Conservation (phyloP, 352 stramenopile genomes). For the Elongisporangium senticosum region DNA sequence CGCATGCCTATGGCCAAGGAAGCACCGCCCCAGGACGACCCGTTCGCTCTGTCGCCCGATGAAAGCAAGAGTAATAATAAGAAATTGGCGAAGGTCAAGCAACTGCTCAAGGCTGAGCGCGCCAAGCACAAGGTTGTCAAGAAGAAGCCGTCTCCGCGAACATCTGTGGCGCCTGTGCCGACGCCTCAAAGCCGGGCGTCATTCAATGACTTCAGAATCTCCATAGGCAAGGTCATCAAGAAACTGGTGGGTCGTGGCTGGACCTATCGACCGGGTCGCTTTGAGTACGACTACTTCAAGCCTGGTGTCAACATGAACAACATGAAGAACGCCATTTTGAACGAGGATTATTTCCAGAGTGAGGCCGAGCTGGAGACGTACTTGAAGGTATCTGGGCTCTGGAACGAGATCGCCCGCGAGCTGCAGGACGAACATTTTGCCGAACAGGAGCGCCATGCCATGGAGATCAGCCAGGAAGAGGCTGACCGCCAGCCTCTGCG, state of each 20-base stretch:
- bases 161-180: no score
- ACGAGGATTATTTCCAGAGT: constrained; percentile 80
- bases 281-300: constrained; percentile 86
- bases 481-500: background rate
- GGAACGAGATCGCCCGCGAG: constrained; percentile 47
- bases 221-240: constrained; percentile 53
- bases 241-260: constrained; percentile 53
- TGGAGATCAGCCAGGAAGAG: constrained; percentile 19
- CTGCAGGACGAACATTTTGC: constrained; percentile 23
- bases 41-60: no score
- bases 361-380: constrained; percentile 55
- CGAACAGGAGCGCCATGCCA: constrained; percentile 16
- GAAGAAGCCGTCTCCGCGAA: constrained; percentile 12
- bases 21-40: background rate
- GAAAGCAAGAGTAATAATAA: no score
- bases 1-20: constrained; percentile 1
- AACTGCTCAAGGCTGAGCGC: constrained; percentile 1
- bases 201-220: constrained; percentile 23
- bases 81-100: constrained; percentile 7
- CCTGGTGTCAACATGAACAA: constrained; percentile 47
- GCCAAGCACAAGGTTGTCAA: constrained; percentile 16
- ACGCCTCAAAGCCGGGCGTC: background rate
- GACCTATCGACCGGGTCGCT: constrained; percentile 63
- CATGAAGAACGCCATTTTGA: constrained; percentile 35
- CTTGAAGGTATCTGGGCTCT: constrained; percentile 56